phyloP scores from a whole-genome alignment of 768 basidiomycete species.

The Kwoniella bestiolae region DNA sequence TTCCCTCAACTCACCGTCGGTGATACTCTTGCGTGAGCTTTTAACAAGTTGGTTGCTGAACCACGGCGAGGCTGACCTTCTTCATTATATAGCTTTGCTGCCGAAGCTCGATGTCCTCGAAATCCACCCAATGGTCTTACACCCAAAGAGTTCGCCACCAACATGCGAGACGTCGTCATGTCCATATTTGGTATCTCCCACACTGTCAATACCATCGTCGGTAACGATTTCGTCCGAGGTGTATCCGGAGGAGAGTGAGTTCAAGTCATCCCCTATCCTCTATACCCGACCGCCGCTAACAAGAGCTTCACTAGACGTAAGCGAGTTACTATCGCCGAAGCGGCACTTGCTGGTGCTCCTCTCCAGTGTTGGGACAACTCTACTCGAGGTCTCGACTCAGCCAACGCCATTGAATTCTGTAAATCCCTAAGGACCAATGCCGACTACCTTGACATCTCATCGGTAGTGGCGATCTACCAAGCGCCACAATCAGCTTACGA shows the following conservation, averaged over 20 bases:
- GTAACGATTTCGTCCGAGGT: slow-evolving; percentile 71
- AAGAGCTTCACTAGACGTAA: slow-evolving; percentile 59
- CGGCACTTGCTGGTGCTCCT: slow-evolving; percentile 69
- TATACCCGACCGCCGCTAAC: too few relatives aligned
- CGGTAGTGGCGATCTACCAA: slow-evolving; percentile 62
- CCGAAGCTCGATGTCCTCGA: slow-evolving; percentile 52
- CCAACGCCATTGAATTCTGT: slow-evolving; percentile 62
- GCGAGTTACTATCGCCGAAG: slow-evolving; percentile 79
- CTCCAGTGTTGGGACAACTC: slow-evolving; percentile 75
- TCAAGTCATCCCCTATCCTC: not conserved
- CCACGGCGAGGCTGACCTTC: not conserved
- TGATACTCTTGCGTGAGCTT: slow-evolving; percentile 51
- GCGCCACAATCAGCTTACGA: slow-evolving; percentile 60
- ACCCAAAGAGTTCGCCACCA: slow-evolving; percentile 57
- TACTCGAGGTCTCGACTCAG: slow-evolving; percentile 58
- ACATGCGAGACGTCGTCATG: slow-evolving; percentile 63
- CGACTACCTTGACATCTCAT: slow-evolving; percentile 60
- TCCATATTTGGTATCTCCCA: slow-evolving; percentile 78
- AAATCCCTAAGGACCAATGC: slow-evolving; percentile 60
- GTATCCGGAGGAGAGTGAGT: slow-evolving; percentile 61
- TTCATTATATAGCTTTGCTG: slow-evolving; percentile 34
- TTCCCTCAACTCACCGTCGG: slow-evolving; percentile 57
- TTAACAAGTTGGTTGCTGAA: too few relatives aligned
- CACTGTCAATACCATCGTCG: slow-evolving; percentile 72
- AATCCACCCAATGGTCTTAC: slow-evolving; percentile 57